Evolutionary conservation across 805 yeast species (phyloP).

Genomic region (Lipomyces japonicus): DNA sequence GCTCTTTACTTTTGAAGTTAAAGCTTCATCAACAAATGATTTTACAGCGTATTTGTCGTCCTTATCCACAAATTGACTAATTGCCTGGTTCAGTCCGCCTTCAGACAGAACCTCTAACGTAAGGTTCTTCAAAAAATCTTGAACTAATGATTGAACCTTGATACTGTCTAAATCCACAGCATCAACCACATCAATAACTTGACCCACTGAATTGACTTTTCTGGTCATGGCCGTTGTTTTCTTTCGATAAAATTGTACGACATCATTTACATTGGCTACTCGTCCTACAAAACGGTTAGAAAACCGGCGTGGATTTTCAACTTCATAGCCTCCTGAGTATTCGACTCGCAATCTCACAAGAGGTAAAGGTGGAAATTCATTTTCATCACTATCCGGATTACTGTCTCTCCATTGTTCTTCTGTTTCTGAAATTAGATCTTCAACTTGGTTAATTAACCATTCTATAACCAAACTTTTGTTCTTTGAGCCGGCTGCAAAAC

Average conservation of each 20-base stretch:
- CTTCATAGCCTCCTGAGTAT: slow-evolving; percentile 84
- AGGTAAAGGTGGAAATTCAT: slow-evolving; percentile 64
- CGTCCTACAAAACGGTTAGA: slow-evolving; percentile 85
- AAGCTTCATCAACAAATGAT: slow-evolving; percentile 38
- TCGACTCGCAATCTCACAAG: slow-evolving; percentile 75
- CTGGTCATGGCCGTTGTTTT: slow-evolving; percentile 35
- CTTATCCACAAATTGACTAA: slow-evolving; percentile 68
- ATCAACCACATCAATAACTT: slow-evolving; percentile 23
- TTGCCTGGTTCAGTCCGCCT: slow-evolving; percentile 66
- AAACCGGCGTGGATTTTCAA: slow-evolving; percentile 84
- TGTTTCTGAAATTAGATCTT: slow-evolving; percentile 60
- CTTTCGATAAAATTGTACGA: slow-evolving; percentile 64
- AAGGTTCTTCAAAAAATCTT: slow-evolving; percentile 57
- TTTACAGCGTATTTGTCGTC: slow-evolving; percentile 74
- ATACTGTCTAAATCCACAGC: slow-evolving; percentile 42
- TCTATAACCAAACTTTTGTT: slow-evolving; percentile 58
- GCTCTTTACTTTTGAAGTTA: slow-evolving; percentile 31
- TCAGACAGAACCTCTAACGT: slow-evolving; percentile 70
- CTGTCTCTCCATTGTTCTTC: slow-evolving; percentile 45
- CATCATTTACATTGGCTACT: slow-evolving; percentile 89
- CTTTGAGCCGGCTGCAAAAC: slow-evolving; percentile 57
- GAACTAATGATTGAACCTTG: slow-evolving; percentile 60
- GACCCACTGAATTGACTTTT: slow-evolving; percentile 11
- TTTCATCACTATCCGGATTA: slow-evolving; percentile 32
- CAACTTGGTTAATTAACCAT: slow-evolving; percentile 62